A percentile compares a stretch with the other conserved stretches of the same genome.
These are phyloP conservation scores for Thyridium curvatum DNA, from an alignment of 2,329 filamentous ascomycete species.

Conservation along the genomic window DNA sequence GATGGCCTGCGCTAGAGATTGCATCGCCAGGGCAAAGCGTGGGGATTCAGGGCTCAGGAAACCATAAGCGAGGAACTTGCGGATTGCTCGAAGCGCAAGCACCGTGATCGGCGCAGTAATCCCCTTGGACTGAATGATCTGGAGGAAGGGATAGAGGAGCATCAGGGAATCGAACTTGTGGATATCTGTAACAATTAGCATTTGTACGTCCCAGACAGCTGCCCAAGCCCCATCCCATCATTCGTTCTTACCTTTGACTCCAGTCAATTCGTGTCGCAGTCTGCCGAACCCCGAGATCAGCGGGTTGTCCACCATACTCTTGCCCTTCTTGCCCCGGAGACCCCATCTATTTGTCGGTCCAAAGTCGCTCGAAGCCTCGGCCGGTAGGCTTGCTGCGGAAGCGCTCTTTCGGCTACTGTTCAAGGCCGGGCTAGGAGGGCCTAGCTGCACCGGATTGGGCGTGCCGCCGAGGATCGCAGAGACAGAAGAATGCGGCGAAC, in stretches of 20 bases:
- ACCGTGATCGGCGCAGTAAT: slow-evolving; percentile 96
- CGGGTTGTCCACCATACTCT: slow-evolving; percentile 95
- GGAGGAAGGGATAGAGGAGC: slow-evolving; percentile 86
- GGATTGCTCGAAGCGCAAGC: slow-evolving; percentile 84
- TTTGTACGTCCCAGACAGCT: neutral
- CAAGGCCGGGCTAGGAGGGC: slow-evolving; percentile 29
- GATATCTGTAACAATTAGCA: slow-evolving; percentile 55
- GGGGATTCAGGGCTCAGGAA: slow-evolving; percentile 80
- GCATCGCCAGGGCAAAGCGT: slow-evolving; percentile 87
- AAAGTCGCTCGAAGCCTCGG: slow-evolving; percentile 43
- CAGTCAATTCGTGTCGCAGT: slow-evolving; percentile 79
- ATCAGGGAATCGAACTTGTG: slow-evolving; percentile 81
- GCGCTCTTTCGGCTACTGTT: slow-evolving; percentile 34
- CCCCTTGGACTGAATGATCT: slow-evolving; percentile 93
- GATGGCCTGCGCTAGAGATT: slow-evolving; percentile 86
- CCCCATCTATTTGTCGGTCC: slow-evolving; percentile 83
- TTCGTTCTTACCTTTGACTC: slow-evolving; percentile 62
- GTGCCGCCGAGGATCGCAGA: slow-evolving; percentile 86
- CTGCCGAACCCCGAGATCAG: slow-evolving; percentile 92
- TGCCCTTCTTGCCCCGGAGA: slow-evolving; percentile 86
- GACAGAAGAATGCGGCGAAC: slow-evolving; percentile 93
- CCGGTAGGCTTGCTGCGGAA: slow-evolving; percentile 21
- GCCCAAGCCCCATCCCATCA: neutral
- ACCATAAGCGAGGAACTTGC: slow-evolving; percentile 94
- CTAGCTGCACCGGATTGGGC: slow-evolving; percentile 45